Base-by-base conservation (phyloP, 768 basidiomycete genomes). In the Trametes gibbosa region DNA sequence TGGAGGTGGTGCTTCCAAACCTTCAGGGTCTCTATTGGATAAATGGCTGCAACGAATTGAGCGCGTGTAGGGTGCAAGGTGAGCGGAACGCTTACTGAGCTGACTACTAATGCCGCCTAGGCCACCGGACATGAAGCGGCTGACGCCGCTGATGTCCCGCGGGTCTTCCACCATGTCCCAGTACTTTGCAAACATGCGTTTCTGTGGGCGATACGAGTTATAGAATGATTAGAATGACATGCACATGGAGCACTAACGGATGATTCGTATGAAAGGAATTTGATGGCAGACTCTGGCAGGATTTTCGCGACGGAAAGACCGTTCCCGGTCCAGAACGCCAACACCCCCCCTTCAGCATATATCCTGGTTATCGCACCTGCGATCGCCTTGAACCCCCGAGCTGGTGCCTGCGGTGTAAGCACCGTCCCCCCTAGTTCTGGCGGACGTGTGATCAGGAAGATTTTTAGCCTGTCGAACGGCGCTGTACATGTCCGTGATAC, bases 261-360 rank as follows among this genome's bases (percentile, higher is more conserved):
- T 57, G 92, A 89, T 74, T 98, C 97, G 73, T 98, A 98, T 3
- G 91, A 74, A 65, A 95, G 86, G 77, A 99, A 98, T 74, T 98
- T 98, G 81, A 98, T 97, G 25, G 97, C 97, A 47, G 94, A 98
- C 77, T 98, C 96, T 5, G 95, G 95, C 63, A 98, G 90, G 63
- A 98, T 97, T 78, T 98, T 98, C 52, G 85, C 82, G 25, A 98
- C 90, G 48, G 95, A 98, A 53, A 99, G 78, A 35, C 87, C 89
- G 69, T 94, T 97, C 6, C 97, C 97, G n/a, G 95, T 94, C 96
- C 97, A 99, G 72, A 98, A 99, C 3, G 88, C 91, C 50, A 87
- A 79, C 16, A 97, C 74, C 7, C 95, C 95, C 32, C 93, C 93
- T 72, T 98, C 94, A 1, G 83, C 74, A 69, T 97, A 97, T 67